Percentiles rank a stretch among this genome's conserved stretches.
Evolutionary conservation across 768 basidiomycete genomes (phyloP).

Genomic region (Mycena galericulata): DNA sequence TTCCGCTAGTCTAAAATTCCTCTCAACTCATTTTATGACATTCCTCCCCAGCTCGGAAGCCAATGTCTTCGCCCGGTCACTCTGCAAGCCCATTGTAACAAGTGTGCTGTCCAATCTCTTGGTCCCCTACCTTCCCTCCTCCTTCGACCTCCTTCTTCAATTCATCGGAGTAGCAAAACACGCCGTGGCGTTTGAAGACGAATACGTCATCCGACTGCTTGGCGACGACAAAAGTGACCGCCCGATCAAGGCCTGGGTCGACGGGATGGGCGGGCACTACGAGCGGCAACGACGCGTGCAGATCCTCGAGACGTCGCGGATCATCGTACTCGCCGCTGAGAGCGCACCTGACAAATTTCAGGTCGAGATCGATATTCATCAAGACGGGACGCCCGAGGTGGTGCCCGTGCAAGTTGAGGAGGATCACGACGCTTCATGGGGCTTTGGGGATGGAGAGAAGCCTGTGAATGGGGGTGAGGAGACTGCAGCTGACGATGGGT

Average conservation of each 20-base stretch:
- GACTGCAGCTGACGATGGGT: constrained; percentile 55
- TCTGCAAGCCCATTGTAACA: constrained; percentile 70
- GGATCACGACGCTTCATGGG: constrained; percentile 59
- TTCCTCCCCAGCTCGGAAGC: constrained; percentile 62
- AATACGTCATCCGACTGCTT: constrained; percentile 62
- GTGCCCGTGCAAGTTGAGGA: constrained; percentile 47
- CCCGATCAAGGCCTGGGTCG: constrained; percentile 76
- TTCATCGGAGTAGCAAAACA: constrained; percentile 69
- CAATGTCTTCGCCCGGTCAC: constrained; percentile 61
- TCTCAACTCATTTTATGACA: constrained; percentile 68
- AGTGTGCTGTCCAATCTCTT: constrained; percentile 77
- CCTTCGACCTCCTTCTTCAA: constrained; percentile 66
- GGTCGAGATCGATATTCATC: constrained; percentile 51
- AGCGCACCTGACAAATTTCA: constrained; percentile 55
- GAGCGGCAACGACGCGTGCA: constrained; percentile 78
- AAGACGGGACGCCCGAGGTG: constrained; percentile 45
- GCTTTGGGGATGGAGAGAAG: constrained; percentile 62
- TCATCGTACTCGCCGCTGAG: constrained; percentile 60
- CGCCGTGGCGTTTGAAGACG: constrained; percentile 77
- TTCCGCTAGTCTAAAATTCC: constrained; percentile 69
- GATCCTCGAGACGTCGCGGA: constrained; percentile 73
- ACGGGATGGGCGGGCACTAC: constrained; percentile 78
- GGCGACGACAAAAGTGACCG: constrained; percentile 60
- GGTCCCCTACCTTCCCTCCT: constrained; percentile 75
- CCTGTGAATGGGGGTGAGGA: constrained; percentile 44